Evolutionary conservation across 2,329 filamentous ascomycete species (phyloP).

Genomic region (Hypomyces rosellus): DNA sequence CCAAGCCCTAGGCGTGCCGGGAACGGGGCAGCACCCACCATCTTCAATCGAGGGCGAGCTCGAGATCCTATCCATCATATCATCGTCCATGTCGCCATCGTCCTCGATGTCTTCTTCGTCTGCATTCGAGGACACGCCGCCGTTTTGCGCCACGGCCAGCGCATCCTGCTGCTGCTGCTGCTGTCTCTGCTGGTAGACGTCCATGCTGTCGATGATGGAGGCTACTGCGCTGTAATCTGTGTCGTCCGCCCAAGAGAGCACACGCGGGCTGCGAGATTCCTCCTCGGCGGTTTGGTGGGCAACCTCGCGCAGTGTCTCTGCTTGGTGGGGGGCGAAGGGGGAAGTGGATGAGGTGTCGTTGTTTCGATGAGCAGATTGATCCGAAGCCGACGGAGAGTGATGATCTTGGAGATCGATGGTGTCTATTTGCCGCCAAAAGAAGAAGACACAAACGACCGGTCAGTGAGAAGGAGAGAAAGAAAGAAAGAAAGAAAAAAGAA

Average conservation of each 20-base stretch:
- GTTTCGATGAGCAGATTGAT: conserved; percentile 48
- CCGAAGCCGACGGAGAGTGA: conserved; percentile 73
- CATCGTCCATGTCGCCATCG: conserved; percentile 74
- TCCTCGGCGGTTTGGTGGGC: conserved; percentile 71
- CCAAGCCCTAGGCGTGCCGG: conserved; percentile 31
- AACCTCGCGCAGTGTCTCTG: conserved; percentile 74
- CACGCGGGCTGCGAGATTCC: conserved; percentile 52
- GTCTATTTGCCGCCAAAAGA: conserved; percentile 46
- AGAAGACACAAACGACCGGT: conserved; percentile 13
- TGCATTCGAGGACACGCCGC: conserved; percentile 49
- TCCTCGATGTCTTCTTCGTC: conserved; percentile 57
- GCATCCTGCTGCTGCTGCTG: conserved; percentile 48
- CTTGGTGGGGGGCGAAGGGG: conserved; percentile 71
- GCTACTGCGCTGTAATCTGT: conserved; percentile 14
- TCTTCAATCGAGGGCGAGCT: conserved; percentile 98
- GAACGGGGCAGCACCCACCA: conserved; percentile 66
- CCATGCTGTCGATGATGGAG: conserved; percentile 23
- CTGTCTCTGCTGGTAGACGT: conserved; percentile 24
- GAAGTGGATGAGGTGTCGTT: conserved; percentile 33
- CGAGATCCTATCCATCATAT: conserved; percentile 98
- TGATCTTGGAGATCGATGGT: conserved; percentile 91
- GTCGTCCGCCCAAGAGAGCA: conserved; percentile 43
- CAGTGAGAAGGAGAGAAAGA: conserved; percentile 11
- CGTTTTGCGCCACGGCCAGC: conserved; percentile 56
- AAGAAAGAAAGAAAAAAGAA: too few relatives aligned